A percentile compares a stretch with the other conserved stretches of the same genome.
Evolutionary conservation across 2,329 filamentous ascomycete species (phyloP).

Genomic region (Penicillium verrucosum): DNA sequence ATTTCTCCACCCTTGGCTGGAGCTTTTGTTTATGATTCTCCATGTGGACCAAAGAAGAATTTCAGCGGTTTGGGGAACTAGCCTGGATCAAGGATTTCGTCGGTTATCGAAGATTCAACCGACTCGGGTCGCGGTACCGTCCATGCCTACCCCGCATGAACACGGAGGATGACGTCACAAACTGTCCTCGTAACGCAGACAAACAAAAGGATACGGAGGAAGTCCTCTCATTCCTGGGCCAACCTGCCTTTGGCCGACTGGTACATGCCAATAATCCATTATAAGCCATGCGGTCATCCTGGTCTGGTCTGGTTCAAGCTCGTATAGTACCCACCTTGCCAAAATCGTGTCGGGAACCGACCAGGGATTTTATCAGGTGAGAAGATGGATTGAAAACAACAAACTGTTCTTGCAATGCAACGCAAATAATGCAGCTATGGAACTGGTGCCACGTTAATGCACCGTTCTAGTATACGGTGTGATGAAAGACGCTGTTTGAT

Average conservation of each 20-base stretch:
- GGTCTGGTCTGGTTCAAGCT: not conserved
- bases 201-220: not conserved
- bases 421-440: not conserved
- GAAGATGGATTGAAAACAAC: not conserved
- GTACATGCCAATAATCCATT: slow-evolving; percentile 3
- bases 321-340: slow-evolving; percentile 6
- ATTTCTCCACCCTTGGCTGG: slow-evolving; percentile 6
- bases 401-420: not conserved
- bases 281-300: slow-evolving; percentile 2
- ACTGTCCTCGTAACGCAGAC: not conserved
- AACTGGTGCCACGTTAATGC: not conserved
- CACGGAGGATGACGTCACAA: not conserved
- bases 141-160: slow-evolving; percentile 3
- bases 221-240: too few species aligned
- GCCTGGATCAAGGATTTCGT: slow-evolving; percentile 1
- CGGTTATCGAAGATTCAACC: not conserved
- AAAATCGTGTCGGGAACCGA: not conserved
- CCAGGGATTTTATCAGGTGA: not conserved
- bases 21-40: slow-evolving; percentile 8
- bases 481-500: not conserved
- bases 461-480: not conserved
- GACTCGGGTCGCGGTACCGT: not conserved
- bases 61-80: slow-evolving; percentile 6
- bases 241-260: not conserved
- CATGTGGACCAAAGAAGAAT: slow-evolving; percentile 6